Conservation (phyloP, 2,329 filamentous ascomycete genomes). For the Trichophyton simii region DNA sequence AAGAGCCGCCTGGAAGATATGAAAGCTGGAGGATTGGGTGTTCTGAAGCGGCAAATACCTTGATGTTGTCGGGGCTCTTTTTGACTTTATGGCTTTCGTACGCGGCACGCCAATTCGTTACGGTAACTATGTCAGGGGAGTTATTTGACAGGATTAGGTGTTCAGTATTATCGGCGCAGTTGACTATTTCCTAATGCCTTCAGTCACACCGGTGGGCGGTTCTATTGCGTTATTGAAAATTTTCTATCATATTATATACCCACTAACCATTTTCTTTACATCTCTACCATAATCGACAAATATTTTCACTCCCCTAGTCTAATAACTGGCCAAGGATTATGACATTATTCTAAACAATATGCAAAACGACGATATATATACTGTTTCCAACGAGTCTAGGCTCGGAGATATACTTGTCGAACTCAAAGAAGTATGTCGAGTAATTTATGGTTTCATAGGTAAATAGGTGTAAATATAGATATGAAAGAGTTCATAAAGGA, state of each 20-base stretch:
- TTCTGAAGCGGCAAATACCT: conserved; percentile 34
- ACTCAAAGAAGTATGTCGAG: background rate
- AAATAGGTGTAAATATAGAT: background rate
- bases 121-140: background rate
- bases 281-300: background rate
- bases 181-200: background rate
- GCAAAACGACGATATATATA: too few species aligned
- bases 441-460: background rate
- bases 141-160: background rate
- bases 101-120: background rate
- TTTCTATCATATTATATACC: background rate
- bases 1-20: conserved; percentile 41
- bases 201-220: background rate
- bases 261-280: background rate
- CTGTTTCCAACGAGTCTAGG: too few species aligned
- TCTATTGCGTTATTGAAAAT: background rate
- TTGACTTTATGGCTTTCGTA: background rate
- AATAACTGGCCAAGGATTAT: too few species aligned
- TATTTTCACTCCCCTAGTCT: background rate
- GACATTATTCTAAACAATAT: too few species aligned
- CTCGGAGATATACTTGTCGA: background rate
- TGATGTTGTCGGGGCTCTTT: background rate
- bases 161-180: background rate
- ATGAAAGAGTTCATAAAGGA: background rate
- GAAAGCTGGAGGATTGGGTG: conserved; percentile 41